These are phyloP conservation scores for Colletotrichum costaricense DNA, from an alignment of 2,329 filamentous ascomycete species.

Conservation along the genomic window DNA sequence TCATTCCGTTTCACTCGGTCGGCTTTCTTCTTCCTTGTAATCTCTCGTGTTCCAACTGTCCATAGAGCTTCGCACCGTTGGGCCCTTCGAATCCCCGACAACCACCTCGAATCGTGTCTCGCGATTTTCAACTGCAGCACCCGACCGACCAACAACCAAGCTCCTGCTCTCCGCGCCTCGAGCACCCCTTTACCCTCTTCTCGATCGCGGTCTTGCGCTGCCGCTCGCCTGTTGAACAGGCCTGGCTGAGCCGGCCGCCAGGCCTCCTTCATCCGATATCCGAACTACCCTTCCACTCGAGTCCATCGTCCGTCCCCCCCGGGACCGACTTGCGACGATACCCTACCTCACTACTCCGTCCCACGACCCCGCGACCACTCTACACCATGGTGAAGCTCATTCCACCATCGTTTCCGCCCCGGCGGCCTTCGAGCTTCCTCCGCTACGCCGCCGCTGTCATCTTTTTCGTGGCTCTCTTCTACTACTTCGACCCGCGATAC, in stretches of 20 bases:
- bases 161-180: not conserved
- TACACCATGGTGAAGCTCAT: constrained; percentile 43
- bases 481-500: constrained; percentile 41
- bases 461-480: constrained; percentile 57
- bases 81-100: not conserved
- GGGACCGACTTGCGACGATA: not conserved
- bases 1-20: not conserved
- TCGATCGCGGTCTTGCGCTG: not conserved
- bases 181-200: not conserved
- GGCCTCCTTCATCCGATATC: not conserved
- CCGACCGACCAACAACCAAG: not conserved
- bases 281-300: not conserved
- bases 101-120: not conserved
- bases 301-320: not conserved
- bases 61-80: not conserved
- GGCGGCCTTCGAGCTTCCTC: constrained; percentile 62
- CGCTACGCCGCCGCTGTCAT: constrained; percentile 72
- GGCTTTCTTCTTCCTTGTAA: no score
- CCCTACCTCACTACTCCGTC: not conserved
- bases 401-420: constrained; percentile 54
- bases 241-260: constrained; percentile 34
- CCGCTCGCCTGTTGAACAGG: constrained; percentile 10
- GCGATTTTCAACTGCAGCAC: not conserved
- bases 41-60: not conserved
- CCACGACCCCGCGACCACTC: not conserved